A percentile compares a stretch with the other conserved stretches of the same genome.
Conservation (phyloP, 495 filamentous ascomycete genomes). For the Xylaria longipes region DNA sequence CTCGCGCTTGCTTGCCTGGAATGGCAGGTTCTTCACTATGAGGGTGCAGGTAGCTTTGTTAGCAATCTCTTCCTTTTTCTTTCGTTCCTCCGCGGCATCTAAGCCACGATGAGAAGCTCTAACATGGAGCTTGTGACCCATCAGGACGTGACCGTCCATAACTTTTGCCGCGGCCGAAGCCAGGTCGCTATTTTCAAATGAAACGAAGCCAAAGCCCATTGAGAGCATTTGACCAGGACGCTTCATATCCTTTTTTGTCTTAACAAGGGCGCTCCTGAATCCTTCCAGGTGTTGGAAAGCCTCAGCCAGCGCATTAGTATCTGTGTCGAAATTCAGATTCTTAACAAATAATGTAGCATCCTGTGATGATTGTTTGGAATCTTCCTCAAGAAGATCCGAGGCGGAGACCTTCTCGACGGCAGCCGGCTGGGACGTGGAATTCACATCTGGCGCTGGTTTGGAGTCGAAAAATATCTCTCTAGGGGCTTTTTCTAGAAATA, state of each 20-base stretch:
- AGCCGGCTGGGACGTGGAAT: neutral
- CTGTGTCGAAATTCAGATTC: conserved; percentile 93
- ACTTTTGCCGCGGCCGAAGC: conserved; percentile 78
- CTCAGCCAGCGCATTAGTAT: conserved; percentile 71
- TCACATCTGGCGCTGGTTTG: conserved; percentile 22
- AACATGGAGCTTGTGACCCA: conserved; percentile 83
- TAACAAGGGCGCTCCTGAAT: conserved; percentile 82
- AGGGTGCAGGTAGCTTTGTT: conserved; percentile 84
- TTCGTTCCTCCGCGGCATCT: conserved; percentile 85
- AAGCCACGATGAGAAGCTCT: conserved; percentile 82
- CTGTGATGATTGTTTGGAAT: conserved; percentile 56
- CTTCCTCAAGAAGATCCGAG: conserved; percentile 63
- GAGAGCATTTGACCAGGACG: conserved; percentile 81
- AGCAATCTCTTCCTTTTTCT: conserved; percentile 72
- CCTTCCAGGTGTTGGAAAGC: conserved; percentile 82
- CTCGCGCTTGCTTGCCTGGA: conserved; percentile 93
- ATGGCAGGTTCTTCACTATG: conserved; percentile 97
- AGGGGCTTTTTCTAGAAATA: conserved; percentile 94
- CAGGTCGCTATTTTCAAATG: conserved; percentile 78
- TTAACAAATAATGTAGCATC: conserved; percentile 83
- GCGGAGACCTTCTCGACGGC: conserved; percentile 50
- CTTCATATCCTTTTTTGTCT: conserved; percentile 87
- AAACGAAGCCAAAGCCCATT: conserved; percentile 96
- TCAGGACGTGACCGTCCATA: conserved; percentile 87
- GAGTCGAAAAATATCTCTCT: conserved; percentile 72